Conservation (phyloP, 495 filamentous ascomycete species). For the Annulohypoxylon nitens region DNA sequence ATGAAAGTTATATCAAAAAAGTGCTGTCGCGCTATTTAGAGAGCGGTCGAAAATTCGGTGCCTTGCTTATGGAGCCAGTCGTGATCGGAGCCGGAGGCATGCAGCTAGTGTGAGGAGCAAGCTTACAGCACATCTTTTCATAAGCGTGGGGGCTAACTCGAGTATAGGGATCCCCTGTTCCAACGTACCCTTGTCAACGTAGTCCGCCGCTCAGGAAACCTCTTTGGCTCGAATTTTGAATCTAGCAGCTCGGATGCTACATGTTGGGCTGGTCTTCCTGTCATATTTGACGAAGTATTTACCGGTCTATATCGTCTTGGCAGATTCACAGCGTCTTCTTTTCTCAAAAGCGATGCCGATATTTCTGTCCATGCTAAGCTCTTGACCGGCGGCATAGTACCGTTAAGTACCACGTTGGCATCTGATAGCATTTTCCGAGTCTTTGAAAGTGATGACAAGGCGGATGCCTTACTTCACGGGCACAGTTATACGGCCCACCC, state of each 20-base stretch:
- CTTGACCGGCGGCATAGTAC: conserved; percentile 81
- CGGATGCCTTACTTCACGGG: conserved; percentile 79
- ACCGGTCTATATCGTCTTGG: conserved; percentile 84
- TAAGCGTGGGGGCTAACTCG: conserved; percentile 30
- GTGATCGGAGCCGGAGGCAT: conserved; percentile 84
- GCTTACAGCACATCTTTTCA: background rate
- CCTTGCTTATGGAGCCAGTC: conserved; percentile 80
- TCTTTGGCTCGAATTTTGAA: conserved; percentile 55
- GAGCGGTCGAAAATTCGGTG: conserved; percentile 76
- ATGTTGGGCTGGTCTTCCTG: conserved; percentile 76
- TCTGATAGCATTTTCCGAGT: conserved; percentile 78
- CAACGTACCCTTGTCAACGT: conserved; percentile 74
- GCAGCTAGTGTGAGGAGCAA: conserved; percentile 72
- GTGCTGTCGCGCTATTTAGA: conserved; percentile 63
- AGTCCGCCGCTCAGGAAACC: conserved; percentile 66
- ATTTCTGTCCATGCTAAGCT: conserved; percentile 83
- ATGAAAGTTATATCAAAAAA: conserved; percentile 69
- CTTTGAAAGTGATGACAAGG: conserved; percentile 75
- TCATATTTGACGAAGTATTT: conserved; percentile 86
- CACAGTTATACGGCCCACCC: conserved; percentile 87
- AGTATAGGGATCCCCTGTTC: conserved; percentile 78
- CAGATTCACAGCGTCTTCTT: conserved; percentile 71
- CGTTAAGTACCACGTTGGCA: conserved; percentile 76
- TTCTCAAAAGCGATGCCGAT: conserved; percentile 74
- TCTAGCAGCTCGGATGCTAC: conserved; percentile 33